These are phyloP conservation scores for Pseudotsuga menziesii DNA, from an alignment of 75 land plant genomes.

Conservation along the genomic window DNA sequence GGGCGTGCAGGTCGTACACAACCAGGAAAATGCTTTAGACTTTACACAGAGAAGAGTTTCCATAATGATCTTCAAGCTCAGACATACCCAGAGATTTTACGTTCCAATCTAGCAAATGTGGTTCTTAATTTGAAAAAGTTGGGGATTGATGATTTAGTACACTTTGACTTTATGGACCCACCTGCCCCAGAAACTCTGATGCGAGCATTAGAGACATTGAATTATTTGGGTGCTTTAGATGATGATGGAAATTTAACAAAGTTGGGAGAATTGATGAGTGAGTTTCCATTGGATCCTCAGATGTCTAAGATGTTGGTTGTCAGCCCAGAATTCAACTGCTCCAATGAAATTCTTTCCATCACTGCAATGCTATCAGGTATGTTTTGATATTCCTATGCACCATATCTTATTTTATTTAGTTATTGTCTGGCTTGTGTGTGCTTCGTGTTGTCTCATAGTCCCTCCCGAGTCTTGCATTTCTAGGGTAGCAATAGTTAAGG, in stretches of 20 bases:
- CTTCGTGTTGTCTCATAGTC: slow-evolving; percentile 3
- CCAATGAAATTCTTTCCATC: slow-evolving; percentile 91
- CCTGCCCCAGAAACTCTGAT: slow-evolving; percentile 96
- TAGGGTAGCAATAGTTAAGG: not conserved
- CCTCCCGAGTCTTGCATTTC: not conserved
- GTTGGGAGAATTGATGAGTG: slow-evolving; percentile 91
- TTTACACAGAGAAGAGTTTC: slow-evolving; percentile 89
- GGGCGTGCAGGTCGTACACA: slow-evolving; percentile 97
- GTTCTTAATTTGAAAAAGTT: slow-evolving; percentile 88
- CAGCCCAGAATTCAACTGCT: slow-evolving; percentile 92
- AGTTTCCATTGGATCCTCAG: slow-evolving; percentile 94
- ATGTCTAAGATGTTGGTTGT: slow-evolving; percentile 97
- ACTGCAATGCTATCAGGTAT: slow-evolving; percentile 98
- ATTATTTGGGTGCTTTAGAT: slow-evolving; percentile 87
- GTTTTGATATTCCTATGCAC: not conserved
- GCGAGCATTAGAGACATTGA: slow-evolving; percentile 89
- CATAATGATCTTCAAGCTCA: slow-evolving; percentile 88
- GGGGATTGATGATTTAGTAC: slow-evolving; percentile 96
- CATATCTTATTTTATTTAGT: not conserved
- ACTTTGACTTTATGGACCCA: slow-evolving; percentile 98
- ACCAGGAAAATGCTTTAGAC: slow-evolving; percentile 94
- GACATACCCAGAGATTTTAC: slow-evolving; percentile 90
- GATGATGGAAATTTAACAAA: slow-evolving; percentile 92
- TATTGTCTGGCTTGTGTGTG: not conserved
- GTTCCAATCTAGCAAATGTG: slow-evolving; percentile 93